Conservation (phyloP, 2,329 filamentous ascomycete species). For the Metarhizium album region DNA sequence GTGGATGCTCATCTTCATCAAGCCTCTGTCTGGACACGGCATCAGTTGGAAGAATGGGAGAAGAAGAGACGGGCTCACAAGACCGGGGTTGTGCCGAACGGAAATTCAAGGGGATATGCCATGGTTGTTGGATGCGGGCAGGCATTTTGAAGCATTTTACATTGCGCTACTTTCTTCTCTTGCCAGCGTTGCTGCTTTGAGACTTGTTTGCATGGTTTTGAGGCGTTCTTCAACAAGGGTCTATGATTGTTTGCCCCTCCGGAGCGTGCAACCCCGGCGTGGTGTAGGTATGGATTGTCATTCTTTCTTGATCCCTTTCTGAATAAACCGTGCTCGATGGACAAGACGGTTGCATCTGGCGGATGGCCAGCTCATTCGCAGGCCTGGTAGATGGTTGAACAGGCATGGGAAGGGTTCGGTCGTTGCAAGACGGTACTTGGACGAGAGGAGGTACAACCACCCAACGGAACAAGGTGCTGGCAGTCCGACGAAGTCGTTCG, state of each 20-base stretch:
- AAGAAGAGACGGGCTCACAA: not conserved
- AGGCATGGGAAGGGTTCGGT: not conserved
- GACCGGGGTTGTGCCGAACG: constrained; percentile 8
- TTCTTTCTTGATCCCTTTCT: not conserved
- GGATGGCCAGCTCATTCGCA: not conserved
- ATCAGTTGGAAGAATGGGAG: constrained; percentile 6
- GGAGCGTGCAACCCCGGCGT: not conserved
- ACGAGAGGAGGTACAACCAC: not conserved
- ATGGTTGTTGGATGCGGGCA: constrained; percentile 13
- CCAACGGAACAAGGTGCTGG: not conserved
- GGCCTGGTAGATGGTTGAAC: not conserved
- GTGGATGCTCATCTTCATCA: constrained; percentile 19
- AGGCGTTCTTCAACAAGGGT: not conserved
- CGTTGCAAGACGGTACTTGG: not conserved
- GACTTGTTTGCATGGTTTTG: constrained; percentile 4
- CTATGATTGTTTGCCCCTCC: not conserved
- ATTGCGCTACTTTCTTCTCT: constrained; percentile 4
- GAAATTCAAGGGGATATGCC: constrained; percentile 11
- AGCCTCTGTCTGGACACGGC: constrained; percentile 10
- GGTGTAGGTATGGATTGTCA: not conserved
- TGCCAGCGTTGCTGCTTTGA: not conserved
- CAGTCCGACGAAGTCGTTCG: not conserved
- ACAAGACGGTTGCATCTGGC: not conserved
- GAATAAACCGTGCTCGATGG: not conserved
- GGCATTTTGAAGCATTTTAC: constrained; percentile 1